Evolutionary conservation across 164 flowering plant genomes (phyloP).

Genomic region (Tetracentron sinense): DNA sequence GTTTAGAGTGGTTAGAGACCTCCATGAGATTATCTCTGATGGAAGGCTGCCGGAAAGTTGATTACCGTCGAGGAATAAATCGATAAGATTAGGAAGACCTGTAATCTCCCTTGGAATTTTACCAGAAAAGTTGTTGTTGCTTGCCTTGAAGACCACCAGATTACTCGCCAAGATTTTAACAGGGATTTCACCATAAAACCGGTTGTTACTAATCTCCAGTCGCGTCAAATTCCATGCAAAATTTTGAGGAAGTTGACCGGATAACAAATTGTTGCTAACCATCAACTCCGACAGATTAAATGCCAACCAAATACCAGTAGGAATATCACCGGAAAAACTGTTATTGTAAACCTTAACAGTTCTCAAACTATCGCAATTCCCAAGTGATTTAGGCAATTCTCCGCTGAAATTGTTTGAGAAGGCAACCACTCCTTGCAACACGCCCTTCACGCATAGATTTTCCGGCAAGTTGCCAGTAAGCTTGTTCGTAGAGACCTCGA

Average conservation of each 20-base stretch:
- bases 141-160: conserved; percentile 45
- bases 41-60: conserved; percentile 48
- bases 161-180: conserved; percentile 15
- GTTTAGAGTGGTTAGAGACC: conserved; percentile 31
- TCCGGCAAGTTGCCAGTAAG: too few relatives aligned
- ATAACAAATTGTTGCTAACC: conserved; percentile 44
- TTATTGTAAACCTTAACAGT: conserved; percentile 34
- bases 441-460: too few relatives aligned
- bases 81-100: conserved; percentile 25
- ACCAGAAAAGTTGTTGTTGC: conserved; percentile 54
- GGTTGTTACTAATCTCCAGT: conserved; percentile 51
- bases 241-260: conserved; percentile 44
- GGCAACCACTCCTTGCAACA: conserved; percentile 15
- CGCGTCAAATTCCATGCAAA: conserved; percentile 39
- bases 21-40: conserved; percentile 41
- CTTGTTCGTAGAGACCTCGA: conserved; percentile 26
- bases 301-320: conserved; percentile 45
- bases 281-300: conserved; percentile 24
- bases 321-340: conserved; percentile 49
- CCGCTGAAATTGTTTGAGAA: conserved; percentile 51
- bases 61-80: conserved; percentile 42
- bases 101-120: conserved; percentile 46
- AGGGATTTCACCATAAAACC: conserved; percentile 54
- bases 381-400: conserved; percentile 45
- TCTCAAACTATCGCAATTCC: conserved; percentile 31